Percentiles rank a stretch among this genome's conserved stretches.
Evolutionary conservation across 768 basidiomycete genomes (phyloP).

Genomic region (Macrocybe gigantea): DNA sequence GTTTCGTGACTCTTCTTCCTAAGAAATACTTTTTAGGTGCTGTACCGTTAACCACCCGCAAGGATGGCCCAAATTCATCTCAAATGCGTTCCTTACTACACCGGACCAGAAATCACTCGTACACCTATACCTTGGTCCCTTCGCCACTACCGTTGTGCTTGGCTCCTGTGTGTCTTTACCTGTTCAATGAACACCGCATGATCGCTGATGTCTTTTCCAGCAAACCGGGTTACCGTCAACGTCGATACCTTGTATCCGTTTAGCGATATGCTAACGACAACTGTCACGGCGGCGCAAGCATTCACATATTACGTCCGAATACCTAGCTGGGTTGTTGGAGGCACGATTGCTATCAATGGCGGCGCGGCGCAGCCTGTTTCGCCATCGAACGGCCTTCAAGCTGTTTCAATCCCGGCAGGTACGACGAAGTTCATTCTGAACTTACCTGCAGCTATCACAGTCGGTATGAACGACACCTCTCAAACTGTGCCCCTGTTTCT

Average conservation of each 20-base stretch:
- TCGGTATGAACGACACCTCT: constrained; percentile 21
- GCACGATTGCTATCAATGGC: constrained; percentile 38
- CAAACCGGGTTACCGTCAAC: constrained; percentile 31
- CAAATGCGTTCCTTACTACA: constrained; percentile 41
- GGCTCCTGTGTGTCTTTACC: constrained; percentile 22
- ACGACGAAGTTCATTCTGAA: constrained; percentile 38
- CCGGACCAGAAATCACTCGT: constrained; percentile 34
- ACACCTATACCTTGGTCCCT: constrained; percentile 41
- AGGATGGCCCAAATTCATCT: constrained; percentile 48
- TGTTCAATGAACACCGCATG: background rate
- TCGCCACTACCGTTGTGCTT: constrained; percentile 32
- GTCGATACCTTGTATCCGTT: constrained; percentile 46
- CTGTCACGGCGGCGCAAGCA: constrained; percentile 30
- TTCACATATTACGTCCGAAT: constrained; percentile 43
- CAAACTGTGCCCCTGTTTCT: background rate
- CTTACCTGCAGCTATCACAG: constrained; percentile 40
- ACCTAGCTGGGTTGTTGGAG: constrained; percentile 40
- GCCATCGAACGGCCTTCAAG: constrained; percentile 39
- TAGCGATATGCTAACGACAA: constrained; percentile 36
- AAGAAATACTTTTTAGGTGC: constrained; percentile 19
- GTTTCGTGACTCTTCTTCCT: background rate
- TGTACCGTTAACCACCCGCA: constrained; percentile 48
- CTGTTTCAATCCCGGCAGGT: constrained; percentile 32
- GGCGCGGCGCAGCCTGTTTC: constrained; percentile 26
- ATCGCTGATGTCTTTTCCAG: constrained; percentile 13